phyloP scores from a whole-genome alignment of 345 rosid genomes.

The Brassica cretica region DNA sequence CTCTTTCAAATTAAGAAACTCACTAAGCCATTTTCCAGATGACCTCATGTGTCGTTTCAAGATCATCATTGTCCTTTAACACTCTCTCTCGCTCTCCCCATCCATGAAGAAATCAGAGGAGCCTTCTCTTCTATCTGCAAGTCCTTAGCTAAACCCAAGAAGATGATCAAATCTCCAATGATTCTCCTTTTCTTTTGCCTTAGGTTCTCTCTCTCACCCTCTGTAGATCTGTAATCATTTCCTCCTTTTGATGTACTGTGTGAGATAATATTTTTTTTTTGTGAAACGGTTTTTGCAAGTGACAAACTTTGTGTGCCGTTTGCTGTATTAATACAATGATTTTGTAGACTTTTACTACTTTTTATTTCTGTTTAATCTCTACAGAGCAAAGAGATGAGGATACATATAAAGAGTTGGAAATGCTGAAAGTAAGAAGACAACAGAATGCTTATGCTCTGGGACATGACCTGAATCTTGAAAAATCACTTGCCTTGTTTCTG shows the following conservation, averaged over 20 bases:
- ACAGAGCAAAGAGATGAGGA: neutral
- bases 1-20: constrained; percentile 29
- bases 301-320: neutral
- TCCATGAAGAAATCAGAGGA: constrained; percentile 59
- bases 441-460: neutral
- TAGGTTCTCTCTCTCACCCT: neutral
- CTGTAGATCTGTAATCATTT: constrained; percentile 27
- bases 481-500: constrained; percentile 55
- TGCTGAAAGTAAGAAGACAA: neutral
- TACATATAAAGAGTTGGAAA: neutral
- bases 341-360: neutral
- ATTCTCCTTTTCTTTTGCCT: constrained; percentile 13
- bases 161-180: constrained; percentile 24
- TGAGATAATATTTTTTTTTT: constrained; percentile 3
- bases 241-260: constrained; percentile 12
- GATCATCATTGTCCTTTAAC: constrained; percentile 32
- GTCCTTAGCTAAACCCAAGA: constrained; percentile 49
- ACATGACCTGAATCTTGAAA: neutral
- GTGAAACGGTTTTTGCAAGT: neutral
- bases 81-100: constrained; percentile 59
- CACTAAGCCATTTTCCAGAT: constrained; percentile 39
- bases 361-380: neutral
- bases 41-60: constrained; percentile 42
- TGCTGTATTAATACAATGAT: neutral
- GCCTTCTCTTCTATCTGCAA: constrained; percentile 72